A percentile compares a stretch with the other conserved stretches of the same genome.
phyloP scores from a whole-genome alignment of 2,329 filamentous ascomycete genomes.

The Colletotrichum limetticola region DNA sequence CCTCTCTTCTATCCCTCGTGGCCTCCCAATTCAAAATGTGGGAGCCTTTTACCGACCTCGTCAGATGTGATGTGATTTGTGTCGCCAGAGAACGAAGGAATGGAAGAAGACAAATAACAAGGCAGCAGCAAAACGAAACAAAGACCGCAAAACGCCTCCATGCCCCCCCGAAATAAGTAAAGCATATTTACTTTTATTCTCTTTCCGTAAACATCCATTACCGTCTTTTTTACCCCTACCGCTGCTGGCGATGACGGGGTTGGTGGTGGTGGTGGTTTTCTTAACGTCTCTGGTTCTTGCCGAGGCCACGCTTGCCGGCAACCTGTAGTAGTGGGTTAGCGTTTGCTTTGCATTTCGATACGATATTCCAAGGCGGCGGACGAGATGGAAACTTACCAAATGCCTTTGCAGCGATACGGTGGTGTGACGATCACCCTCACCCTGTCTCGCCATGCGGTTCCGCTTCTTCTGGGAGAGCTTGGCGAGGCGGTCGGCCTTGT shows the following conservation, averaged over 20 bases:
- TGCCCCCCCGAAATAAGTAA: constrained; percentile 20
- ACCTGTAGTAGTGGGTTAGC: constrained; percentile 65
- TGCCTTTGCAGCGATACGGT: constrained; percentile 87
- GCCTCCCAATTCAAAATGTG: not conserved
- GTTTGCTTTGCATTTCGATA: constrained; percentile 10
- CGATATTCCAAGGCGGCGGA: not conserved
- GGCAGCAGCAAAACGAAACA: constrained; percentile 5
- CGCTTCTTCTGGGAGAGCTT: constrained; percentile 98
- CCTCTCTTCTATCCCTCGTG: not conserved
- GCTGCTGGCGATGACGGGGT: not conserved
- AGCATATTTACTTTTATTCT: constrained; percentile 33
- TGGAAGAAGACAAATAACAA: not conserved
- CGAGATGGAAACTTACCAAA: constrained; percentile 71
- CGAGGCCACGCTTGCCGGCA: constrained; percentile 91
- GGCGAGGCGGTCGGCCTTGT: constrained; percentile 85
- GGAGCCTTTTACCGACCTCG: not conserved
- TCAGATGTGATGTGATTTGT: not conserved
- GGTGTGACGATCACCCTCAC: constrained; percentile 94
- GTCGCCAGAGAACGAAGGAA: not conserved
- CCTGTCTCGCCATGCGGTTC: constrained; percentile 97
- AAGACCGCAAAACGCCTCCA: constrained; percentile 26
- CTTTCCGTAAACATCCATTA: constrained; percentile 24
- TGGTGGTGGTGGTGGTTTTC: not conserved
- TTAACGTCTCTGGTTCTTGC: constrained; percentile 83
- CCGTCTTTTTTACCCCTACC: not conserved